Conservation (phyloP, 345 rosid genomes). For the Eucalyptus coolabah region DNA sequence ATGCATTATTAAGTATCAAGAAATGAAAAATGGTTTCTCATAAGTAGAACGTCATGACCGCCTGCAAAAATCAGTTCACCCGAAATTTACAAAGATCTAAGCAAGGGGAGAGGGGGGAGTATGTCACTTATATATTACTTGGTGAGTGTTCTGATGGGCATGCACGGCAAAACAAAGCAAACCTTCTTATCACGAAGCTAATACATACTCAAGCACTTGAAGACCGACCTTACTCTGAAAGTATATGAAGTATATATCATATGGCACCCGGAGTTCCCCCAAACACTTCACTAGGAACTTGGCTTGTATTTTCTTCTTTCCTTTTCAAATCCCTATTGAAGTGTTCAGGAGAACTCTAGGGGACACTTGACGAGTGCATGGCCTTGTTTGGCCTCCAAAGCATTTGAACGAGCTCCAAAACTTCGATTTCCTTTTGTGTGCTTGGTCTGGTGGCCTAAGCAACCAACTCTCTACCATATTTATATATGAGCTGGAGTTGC, state of each 20-base stretch:
- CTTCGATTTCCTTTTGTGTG: not conserved
- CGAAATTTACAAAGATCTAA: not conserved
- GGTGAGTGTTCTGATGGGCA: not conserved
- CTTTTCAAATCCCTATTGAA: conserved; percentile 8
- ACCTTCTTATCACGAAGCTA: not conserved
- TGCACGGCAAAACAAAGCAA: not conserved
- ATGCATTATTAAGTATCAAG: too few relatives aligned
- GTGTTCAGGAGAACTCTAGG: conserved; percentile 23
- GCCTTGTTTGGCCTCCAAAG: not conserved
- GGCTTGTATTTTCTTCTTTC: not conserved
- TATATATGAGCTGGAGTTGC: not conserved
- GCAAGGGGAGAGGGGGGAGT: not conserved
- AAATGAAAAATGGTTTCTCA: too few relatives aligned
- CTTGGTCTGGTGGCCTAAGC: not conserved
- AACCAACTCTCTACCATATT: not conserved
- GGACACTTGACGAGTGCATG: conserved; percentile 1
- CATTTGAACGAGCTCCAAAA: not conserved
- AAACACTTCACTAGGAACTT: conserved; percentile 35
- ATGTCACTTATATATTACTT: not conserved
- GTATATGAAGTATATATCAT: not conserved
- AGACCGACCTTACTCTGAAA: not conserved
- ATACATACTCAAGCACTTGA: not conserved
- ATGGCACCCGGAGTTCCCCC: conserved; percentile 39
- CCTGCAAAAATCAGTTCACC: not conserved
- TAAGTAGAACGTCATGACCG: not conserved